These are phyloP conservation scores for Glaciozyma antarctica DNA, from an alignment of 768 basidiomycete species.

Conservation along the genomic window DNA sequence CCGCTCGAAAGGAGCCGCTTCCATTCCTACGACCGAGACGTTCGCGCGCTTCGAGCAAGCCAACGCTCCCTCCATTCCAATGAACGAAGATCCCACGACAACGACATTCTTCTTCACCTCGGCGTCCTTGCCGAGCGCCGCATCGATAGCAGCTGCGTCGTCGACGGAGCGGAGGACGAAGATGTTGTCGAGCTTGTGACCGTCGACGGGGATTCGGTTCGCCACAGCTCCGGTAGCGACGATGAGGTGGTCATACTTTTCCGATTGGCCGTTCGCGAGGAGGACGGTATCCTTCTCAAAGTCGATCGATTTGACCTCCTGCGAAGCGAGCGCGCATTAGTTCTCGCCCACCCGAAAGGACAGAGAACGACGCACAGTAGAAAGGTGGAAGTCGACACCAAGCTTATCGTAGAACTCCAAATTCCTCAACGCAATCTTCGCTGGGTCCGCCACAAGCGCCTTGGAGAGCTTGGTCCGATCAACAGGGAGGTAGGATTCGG, in stretches of 20 bases:
- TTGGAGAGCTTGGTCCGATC: conserved; percentile 89
- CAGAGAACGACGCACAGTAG: conserved; percentile 44
- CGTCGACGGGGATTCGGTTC: conserved; percentile 64
- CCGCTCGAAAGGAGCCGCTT: conserved; percentile 66
- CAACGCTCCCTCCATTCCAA: conserved; percentile 83
- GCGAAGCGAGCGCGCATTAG: background rate
- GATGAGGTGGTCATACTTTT: conserved; percentile 66
- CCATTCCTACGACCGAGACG: conserved; percentile 75
- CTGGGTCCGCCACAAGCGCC: conserved; percentile 62
- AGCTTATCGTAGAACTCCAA: conserved; percentile 58
- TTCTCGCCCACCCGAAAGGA: background rate
- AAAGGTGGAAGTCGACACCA: conserved; percentile 56
- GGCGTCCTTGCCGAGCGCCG: conserved; percentile 26
- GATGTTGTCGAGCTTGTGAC: conserved; percentile 64
- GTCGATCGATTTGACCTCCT: conserved; percentile 62
- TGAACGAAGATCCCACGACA: conserved; percentile 81
- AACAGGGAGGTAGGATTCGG: conserved; percentile 69
- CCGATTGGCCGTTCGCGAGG: conserved; percentile 53
- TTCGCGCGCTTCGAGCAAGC: conserved; percentile 63
- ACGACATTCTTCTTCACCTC: conserved; percentile 57
- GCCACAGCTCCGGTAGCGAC: conserved; percentile 69
- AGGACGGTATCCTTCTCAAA: conserved; percentile 54
- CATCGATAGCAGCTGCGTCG: conserved; percentile 50
- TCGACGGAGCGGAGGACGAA: conserved; percentile 61
- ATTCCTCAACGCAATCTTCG: conserved; percentile 66